Evolutionary conservation across 2,329 filamentous ascomycete genomes (phyloP).

Genomic region (Neurospora sp.): DNA sequence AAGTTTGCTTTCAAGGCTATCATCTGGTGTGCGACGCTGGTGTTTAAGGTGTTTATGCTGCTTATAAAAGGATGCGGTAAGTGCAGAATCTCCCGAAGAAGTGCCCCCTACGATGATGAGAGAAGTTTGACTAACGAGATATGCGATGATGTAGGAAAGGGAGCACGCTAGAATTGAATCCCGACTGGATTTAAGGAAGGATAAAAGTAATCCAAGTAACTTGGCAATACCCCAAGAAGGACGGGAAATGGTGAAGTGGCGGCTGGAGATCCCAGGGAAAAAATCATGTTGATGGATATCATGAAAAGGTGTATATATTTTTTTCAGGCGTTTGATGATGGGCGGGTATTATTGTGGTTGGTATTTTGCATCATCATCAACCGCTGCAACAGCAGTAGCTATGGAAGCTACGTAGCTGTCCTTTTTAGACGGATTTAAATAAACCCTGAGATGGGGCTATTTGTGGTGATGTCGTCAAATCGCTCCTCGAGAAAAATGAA

Average conservation of each 20-base stretch:
- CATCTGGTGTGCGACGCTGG: constrained; percentile 47
- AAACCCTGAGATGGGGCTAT: background rate
- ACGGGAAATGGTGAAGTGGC: background rate
- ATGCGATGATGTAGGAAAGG: background rate
- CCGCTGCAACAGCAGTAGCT: background rate
- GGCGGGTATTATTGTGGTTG: background rate
- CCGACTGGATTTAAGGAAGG: background rate
- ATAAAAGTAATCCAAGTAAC: background rate
- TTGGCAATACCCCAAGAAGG: background rate
- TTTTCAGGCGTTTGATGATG: background rate
- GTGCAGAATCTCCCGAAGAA: background rate
- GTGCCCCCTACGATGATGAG: background rate
- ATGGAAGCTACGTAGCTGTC: background rate
- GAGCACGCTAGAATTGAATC: background rate
- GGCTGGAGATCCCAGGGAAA: background rate
- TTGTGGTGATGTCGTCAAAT: background rate
- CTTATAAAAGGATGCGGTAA: background rate
- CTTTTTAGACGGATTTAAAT: background rate
- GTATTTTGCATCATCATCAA: background rate
- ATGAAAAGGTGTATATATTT: background rate
- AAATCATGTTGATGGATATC: background rate
- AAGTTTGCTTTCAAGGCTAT: constrained; percentile 46
- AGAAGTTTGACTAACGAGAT: background rate
- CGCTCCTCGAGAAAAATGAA: background rate
- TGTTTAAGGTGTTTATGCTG: constrained; percentile 41